Evolutionary conservation across 2,329 filamentous ascomycete genomes (phyloP).

Genomic region (Fusarium drepaniforme): DNA sequence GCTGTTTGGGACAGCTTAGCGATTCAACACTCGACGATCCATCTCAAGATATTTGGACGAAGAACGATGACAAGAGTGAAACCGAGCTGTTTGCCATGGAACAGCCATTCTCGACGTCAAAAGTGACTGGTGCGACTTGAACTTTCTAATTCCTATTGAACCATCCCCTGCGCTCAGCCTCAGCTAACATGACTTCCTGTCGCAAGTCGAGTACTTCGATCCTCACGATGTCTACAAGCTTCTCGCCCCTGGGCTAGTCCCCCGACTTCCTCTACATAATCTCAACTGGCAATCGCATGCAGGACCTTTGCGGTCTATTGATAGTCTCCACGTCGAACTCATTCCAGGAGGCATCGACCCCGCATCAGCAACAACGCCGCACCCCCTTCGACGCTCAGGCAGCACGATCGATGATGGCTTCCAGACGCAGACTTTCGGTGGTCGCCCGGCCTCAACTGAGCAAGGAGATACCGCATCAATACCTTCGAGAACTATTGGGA

Average conservation of each 20-base stretch:
- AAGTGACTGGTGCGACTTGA: constrained; percentile 74
- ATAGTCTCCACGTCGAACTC: constrained; percentile 90
- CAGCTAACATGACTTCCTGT: constrained; percentile 36
- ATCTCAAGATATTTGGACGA: constrained; percentile 33
- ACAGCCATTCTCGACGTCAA: constrained; percentile 77
- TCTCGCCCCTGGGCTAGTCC: constrained; percentile 80
- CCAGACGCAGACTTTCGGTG: constrained; percentile 66
- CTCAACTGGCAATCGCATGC: constrained; percentile 97
- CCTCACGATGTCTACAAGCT: constrained; percentile 89
- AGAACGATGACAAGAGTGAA: constrained; percentile 47
- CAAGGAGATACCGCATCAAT: constrained; percentile 51
- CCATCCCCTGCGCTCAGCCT: not conserved
- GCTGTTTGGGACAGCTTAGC: constrained; percentile 43
- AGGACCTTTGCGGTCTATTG: constrained; percentile 91
- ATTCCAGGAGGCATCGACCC: constrained; percentile 71
- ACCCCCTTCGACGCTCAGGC: constrained; percentile 47
- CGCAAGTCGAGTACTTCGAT: constrained; percentile 92
- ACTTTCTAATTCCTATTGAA: not conserved
- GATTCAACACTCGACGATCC: constrained; percentile 23
- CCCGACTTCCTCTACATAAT: constrained; percentile 87
- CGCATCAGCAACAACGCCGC: constrained; percentile 48
- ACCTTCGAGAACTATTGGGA: constrained; percentile 49
- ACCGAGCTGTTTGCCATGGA: constrained; percentile 63
- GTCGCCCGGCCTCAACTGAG: constrained; percentile 54
- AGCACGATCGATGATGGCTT: constrained; percentile 69